phyloP scores from a whole-genome alignment of 768 basidiomycete species.

The Sporobolomyces roseus region DNA sequence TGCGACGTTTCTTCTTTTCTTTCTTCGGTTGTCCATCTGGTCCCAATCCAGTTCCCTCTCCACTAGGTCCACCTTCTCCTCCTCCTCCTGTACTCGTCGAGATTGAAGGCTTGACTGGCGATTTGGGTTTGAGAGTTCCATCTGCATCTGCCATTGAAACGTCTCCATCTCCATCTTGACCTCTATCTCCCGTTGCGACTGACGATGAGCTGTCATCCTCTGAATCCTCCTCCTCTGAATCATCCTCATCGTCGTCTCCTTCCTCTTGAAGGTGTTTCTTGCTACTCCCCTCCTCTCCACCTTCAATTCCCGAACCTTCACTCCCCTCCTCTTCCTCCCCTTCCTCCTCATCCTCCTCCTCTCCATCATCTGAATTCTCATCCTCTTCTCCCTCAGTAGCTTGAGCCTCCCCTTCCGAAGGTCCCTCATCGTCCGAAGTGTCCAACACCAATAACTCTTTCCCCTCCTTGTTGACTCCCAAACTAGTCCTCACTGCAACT shows the following conservation, averaged over 20 bases:
- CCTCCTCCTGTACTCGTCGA: background rate
- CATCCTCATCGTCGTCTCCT: slow-evolving; percentile 23
- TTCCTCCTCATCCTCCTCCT: background rate
- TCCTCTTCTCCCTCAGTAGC: slow-evolving; percentile 15
- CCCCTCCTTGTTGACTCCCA: background rate
- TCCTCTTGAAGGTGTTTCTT: slow-evolving; percentile 14
- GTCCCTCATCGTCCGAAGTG: slow-evolving; percentile 15
- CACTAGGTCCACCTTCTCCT: too few relatives aligned
- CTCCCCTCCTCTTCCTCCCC: slow-evolving; percentile 1
- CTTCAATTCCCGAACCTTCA: background rate
- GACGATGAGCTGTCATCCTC: slow-evolving; percentile 21
- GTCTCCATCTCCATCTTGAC: slow-evolving; percentile 15
- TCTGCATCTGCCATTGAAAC: slow-evolving; percentile 17
- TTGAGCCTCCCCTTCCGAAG: slow-evolving; percentile 12
- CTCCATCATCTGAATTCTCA: slow-evolving; percentile 19
- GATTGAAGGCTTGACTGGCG: slow-evolving; percentile 8
- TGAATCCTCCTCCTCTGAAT: slow-evolving; percentile 29
- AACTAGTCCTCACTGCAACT: background rate
- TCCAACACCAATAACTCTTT: slow-evolving; percentile 10
- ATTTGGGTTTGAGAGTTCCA: background rate
- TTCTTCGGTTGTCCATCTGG: slow-evolving; percentile 5
- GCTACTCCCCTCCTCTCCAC: slow-evolving; percentile 6
- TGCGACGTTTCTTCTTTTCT: slow-evolving; percentile 26
- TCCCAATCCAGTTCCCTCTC: background rate
- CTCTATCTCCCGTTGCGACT: slow-evolving; percentile 15